Percentiles rank a stretch among this genome's conserved stretches.
phyloP scores from a whole-genome alignment of 148 eudicot genomes.

The Pouteria glomerata region DNA sequence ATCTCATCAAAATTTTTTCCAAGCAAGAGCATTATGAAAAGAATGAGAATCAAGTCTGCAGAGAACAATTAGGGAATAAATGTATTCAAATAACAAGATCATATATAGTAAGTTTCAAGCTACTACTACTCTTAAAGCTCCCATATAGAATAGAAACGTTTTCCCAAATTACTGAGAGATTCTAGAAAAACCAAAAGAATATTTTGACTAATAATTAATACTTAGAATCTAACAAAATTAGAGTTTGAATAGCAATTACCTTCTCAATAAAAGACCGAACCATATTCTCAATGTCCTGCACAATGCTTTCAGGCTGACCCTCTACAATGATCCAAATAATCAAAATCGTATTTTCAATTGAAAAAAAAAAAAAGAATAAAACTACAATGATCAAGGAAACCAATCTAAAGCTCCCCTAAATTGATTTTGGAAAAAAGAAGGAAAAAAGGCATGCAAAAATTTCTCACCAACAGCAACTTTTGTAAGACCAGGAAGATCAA shows the following conservation, averaged over 20 bases:
- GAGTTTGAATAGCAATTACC: slow-evolving; percentile 7
- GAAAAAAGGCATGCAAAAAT: not conserved
- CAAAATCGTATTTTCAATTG: not conserved
- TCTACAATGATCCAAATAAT: slow-evolving; percentile 15
- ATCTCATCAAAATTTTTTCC: not conserved
- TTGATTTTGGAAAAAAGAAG: not conserved
- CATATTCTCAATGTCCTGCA: slow-evolving; percentile 54
- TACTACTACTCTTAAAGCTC: not conserved
- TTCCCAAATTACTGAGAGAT: not conserved
- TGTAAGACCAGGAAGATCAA: slow-evolving; percentile 18
- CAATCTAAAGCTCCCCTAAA: not conserved
- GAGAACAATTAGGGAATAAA: not conserved
- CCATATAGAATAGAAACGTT: not conserved
- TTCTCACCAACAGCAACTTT: slow-evolving; percentile 19
- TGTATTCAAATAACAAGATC: not conserved
- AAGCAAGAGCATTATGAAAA: not conserved
- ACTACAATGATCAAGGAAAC: not conserved
- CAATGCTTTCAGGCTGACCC: slow-evolving; percentile 50
- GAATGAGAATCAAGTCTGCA: not conserved
- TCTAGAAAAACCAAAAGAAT: not conserved
- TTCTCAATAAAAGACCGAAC: slow-evolving; percentile 50
- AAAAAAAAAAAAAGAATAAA: not conserved
- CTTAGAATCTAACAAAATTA: not conserved
- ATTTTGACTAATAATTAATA: not conserved
- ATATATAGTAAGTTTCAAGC: not conserved